Conservation (phyloP, 2,329 filamentous ascomycete species). For the Fusarium zealandicum region DNA sequence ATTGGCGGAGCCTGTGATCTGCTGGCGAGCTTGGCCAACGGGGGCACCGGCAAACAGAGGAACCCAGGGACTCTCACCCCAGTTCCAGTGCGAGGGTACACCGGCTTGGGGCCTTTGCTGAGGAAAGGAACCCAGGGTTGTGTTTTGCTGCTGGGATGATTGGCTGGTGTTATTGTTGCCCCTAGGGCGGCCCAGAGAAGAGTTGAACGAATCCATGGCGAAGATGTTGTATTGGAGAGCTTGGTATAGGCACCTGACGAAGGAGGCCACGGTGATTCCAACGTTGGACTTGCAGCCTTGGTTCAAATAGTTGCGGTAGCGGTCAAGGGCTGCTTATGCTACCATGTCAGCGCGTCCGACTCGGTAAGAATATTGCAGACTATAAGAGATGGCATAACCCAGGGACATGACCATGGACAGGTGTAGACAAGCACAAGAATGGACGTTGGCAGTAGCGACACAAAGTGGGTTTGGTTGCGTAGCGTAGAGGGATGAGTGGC, state of each 20-base stretch:
- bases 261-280: neutral
- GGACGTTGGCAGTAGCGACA: too few species aligned
- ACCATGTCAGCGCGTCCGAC: slow-evolving; percentile 8
- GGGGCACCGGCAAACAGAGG: slow-evolving; percentile 43
- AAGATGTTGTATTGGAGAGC: neutral
- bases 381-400: too few species aligned
- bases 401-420: too few species aligned
- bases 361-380: neutral
- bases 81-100: slow-evolving; percentile 15
- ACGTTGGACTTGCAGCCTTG: neutral
- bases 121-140: slow-evolving; percentile 9
- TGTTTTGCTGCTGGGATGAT: slow-evolving; percentile 15
- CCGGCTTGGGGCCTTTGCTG: slow-evolving; percentile 10
- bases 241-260: neutral
- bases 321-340: neutral
- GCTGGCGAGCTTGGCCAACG: slow-evolving; percentile 39
- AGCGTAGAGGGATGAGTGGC: too few species aligned
- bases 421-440: too few species aligned
- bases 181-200: slow-evolving; percentile 4
- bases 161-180: slow-evolving; percentile 9
- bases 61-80: slow-evolving; percentile 53
- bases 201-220: slow-evolving; percentile 20
- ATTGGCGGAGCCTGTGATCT: slow-evolving; percentile 17
- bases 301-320: neutral
- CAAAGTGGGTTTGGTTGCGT: too few species aligned